These are phyloP conservation scores for Saccharum hybrid DNA, from an alignment of 202 grass and related monocot genomes.

Conservation along the genomic window DNA sequence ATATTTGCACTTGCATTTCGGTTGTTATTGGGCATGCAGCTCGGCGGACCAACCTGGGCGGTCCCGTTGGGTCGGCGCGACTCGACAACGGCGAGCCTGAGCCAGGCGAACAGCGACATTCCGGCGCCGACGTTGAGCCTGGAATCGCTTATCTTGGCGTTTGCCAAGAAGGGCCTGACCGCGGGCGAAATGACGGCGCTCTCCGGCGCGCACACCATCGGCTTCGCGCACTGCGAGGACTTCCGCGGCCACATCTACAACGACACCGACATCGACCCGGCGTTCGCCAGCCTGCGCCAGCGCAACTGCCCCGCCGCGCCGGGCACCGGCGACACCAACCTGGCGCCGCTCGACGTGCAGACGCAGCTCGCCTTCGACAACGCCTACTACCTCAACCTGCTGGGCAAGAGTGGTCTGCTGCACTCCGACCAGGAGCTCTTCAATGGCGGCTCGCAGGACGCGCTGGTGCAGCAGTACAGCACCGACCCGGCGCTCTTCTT, in stretches of 20 bases:
- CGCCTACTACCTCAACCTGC: not conserved
- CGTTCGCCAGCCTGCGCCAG: conserved; percentile 26
- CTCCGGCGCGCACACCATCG: conserved; percentile 72
- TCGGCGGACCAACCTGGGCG: conserved; percentile 64
- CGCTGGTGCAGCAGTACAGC: conserved; percentile 45
- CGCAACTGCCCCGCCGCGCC: not conserved
- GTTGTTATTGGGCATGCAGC: conserved; percentile 28
- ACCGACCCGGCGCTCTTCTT: not conserved
- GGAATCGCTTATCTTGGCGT: conserved; percentile 38
- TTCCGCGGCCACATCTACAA: conserved; percentile 47
- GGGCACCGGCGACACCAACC: conserved; percentile 18
- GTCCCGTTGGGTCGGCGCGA: conserved; percentile 73
- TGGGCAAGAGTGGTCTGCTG: not conserved
- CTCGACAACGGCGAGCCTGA: conserved; percentile 62
- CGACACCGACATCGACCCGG: conserved; percentile 47
- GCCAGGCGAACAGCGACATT: conserved; percentile 54
- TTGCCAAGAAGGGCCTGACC: conserved; percentile 53
- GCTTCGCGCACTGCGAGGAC: conserved; percentile 41
- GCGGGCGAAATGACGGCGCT: conserved; percentile 60
- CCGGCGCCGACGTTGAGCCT: conserved; percentile 44
- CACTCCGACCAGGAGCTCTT: too few species aligned
- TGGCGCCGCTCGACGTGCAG: not conserved
- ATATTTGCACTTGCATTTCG: not conserved
- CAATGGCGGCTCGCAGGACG: too few species aligned
- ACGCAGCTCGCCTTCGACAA: not conserved